Base-by-base conservation (phyloP, 1,284 basidiomycete genomes). In the Ganoderma boninense region DNA sequence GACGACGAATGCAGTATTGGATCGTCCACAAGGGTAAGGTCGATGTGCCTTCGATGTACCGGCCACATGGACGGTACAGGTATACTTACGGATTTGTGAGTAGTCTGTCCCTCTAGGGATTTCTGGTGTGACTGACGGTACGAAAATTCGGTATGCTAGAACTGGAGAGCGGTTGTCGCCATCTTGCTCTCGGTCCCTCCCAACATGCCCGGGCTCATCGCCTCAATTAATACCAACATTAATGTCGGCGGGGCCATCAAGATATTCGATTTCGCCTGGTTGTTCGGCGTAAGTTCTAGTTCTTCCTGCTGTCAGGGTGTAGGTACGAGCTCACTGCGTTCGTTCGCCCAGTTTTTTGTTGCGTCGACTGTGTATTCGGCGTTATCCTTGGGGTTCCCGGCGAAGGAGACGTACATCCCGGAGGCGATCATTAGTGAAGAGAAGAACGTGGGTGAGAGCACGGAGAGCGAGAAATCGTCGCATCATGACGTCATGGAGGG, bases 31-130 rank as follows among this genome's bases (percentile, higher is more conserved):
- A 78, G 70, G 82, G 90, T 66, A 86, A 85, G 42, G 88, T 92
- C 13, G 90, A 92, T 70, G 90, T 93, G 7, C 89, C 89, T 29
- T 86, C 90, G 0, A 91, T 93, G 90, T 93, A 92, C 74, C 84
- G 87, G 71, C 91, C 90, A 8, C 81, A 86, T 62, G 90, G 91
- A 8, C 84, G 89, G 61, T 93, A 93, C 77, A 81, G 84, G 29
- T 93, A 92, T 76, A 86, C 83, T 77, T 83, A 85, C 66, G 91
- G 92, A 62, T 87, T 89, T 64, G 91, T 92, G 76, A 73, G 88
- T 54, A 44, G 70, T 65, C 57, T 61, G 66, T 64, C 57, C 63
- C 66, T 20, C 6, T 23, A 7, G 42, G 23, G 23, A 29, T 65
- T 2, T 13, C 29, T 0, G 6, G 0, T 8, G 2, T 10, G 5